Conservation (phyloP, 2,329 filamentous ascomycete genomes). For the Pezizomycotina sp. region DNA sequence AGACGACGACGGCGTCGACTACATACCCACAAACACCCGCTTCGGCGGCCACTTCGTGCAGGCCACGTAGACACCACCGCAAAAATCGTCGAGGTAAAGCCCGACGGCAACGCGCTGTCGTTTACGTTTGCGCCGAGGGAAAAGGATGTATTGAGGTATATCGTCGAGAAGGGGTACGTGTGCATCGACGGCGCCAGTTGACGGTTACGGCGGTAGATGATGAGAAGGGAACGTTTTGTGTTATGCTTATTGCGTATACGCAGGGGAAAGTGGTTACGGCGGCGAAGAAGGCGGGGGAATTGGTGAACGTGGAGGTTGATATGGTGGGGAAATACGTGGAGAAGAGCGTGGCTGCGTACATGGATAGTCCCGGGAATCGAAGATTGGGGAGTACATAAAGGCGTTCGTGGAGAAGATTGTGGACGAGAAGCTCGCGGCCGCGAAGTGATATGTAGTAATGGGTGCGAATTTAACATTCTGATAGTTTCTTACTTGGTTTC, state of each 20-base stretch:
- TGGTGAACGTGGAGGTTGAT: constrained; percentile 85
- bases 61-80: constrained; percentile 86
- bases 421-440: too few relatives aligned
- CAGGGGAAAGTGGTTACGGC: constrained; percentile 81
- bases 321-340: constrained; percentile 51
- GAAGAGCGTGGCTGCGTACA: too few relatives aligned
- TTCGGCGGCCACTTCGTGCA: constrained; percentile 80
- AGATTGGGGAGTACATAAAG: too few relatives aligned
- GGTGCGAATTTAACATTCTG: too few relatives aligned
- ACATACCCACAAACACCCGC: constrained; percentile 44
- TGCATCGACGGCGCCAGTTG: constrained; percentile 87
- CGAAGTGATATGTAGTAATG: too few relatives aligned
- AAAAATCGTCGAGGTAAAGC: constrained; percentile 50
- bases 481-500: too few relatives aligned
- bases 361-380: too few relatives aligned
- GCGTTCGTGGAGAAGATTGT: too few relatives aligned
- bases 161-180: constrained; percentile 93
- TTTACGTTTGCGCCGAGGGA: constrained; percentile 64
- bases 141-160: constrained; percentile 56
- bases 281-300: constrained; percentile 58
- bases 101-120: constrained; percentile 79
- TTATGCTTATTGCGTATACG: constrained; percentile 95
- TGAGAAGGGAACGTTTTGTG: constrained; percentile 62
- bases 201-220: constrained; percentile 81
- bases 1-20: constrained; percentile 10